These are phyloP conservation scores for Yarrowia sp. DNA, from an alignment of 805 yeast species.

Conservation along the genomic window DNA sequence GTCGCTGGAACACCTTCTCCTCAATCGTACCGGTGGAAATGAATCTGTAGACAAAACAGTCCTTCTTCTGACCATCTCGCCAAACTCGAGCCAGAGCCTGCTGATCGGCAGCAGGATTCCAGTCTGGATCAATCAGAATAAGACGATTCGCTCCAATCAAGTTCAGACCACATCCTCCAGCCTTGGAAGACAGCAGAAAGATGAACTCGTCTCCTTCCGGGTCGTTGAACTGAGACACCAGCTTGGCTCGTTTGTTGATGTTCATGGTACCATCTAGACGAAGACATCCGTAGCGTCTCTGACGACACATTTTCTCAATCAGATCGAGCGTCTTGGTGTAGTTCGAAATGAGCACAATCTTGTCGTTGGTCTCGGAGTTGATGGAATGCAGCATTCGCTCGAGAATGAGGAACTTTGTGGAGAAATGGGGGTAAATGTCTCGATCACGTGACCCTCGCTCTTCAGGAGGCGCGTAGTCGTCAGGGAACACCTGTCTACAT, in stretches of 20 bases:
- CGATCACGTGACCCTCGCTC: constrained; percentile 62
- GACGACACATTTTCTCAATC: constrained; percentile 84
- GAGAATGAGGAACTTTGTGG: constrained; percentile 85
- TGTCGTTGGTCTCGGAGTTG: constrained; percentile 83
- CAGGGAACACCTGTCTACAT: constrained; percentile 65
- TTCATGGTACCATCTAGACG: constrained; percentile 93
- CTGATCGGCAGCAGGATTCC: constrained; percentile 99
- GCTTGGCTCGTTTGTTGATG: constrained; percentile 88
- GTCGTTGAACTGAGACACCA: constrained; percentile 90
- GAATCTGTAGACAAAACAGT: constrained; percentile 92
- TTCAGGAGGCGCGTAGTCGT: constrained; percentile 64
- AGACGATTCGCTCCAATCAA: constrained; percentile 94
- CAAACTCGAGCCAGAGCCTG: constrained; percentile 97
- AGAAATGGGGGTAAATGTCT: constrained; percentile 78
- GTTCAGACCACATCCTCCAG: constrained; percentile 99
- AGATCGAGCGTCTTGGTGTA: constrained; percentile 93
- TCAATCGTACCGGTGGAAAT: constrained; percentile 95
- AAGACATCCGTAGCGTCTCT: constrained; percentile 72
- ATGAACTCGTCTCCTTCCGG: constrained; percentile 89
- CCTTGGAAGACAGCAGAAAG: constrained; percentile 89
- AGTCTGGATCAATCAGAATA: constrained; percentile 86
- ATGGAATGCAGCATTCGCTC: constrained; percentile 84
- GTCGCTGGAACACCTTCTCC: constrained; percentile 95
- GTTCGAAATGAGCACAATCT: constrained; percentile 92
- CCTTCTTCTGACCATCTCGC: constrained; percentile 99